Evolutionary conservation across 108 stramenopile genomes (phyloP).

Genomic region (Aurantiochytrium sp.): DNA sequence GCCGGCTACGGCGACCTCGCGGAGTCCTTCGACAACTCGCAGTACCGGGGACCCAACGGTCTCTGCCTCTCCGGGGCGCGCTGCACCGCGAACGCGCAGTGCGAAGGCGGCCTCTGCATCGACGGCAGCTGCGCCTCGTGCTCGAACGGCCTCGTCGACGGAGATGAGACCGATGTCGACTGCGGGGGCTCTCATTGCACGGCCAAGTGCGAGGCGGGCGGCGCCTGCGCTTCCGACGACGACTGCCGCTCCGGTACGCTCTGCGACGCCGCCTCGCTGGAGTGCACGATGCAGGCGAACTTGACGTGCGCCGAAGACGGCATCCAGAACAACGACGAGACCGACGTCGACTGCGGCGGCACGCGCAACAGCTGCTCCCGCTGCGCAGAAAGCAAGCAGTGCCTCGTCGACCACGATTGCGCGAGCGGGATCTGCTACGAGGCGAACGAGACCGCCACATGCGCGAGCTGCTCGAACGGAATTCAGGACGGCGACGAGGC

Average conservation of each 20-base stretch:
- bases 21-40: neutral
- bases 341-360: neutral
- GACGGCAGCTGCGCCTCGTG: neutral
- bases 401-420: neutral
- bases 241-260: neutral
- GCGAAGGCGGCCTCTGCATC: neutral
- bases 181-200: neutral
- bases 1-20: neutral
- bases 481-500: neutral
- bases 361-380: neutral
- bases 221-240: neutral
- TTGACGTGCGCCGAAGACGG: neutral
- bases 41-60: neutral
- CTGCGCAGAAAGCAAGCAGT: neutral
- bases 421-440: neutral
- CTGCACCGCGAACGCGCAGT: neutral
- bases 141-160: neutral
- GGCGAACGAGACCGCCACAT: neutral
- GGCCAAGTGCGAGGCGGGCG: neutral
- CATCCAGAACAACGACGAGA: neutral
- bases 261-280: neutral
- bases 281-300: neutral
- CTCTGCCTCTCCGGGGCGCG: neutral
- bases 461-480: neutral
- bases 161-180: slow-evolving; percentile 9